phyloP scores from a whole-genome alignment of 306 rosid genomes.

The Arachis stenosperma region DNA sequence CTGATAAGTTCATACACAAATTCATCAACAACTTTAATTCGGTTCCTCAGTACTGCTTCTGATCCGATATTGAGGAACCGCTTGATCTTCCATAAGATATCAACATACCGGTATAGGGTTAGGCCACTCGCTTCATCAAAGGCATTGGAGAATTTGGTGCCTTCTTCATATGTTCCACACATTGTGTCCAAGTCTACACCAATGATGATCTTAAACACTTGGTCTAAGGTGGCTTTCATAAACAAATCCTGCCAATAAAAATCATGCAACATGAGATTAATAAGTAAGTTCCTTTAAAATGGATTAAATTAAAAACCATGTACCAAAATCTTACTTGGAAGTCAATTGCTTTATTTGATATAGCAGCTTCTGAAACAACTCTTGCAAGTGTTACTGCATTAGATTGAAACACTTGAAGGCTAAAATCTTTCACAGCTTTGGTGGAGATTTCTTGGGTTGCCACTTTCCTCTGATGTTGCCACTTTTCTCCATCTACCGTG shows the following conservation, averaged over 20 bases:
- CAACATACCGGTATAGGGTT: conserved; percentile 65
- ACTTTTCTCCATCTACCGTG: conserved; percentile 76
- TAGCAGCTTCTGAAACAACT: conserved; percentile 59
- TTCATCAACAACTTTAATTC: conserved; percentile 38
- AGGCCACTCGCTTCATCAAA: conserved; percentile 68
- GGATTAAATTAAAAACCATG: neutral
- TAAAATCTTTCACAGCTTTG: conserved; percentile 62
- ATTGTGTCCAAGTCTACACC: conserved; percentile 74
- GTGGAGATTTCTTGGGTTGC: conserved; percentile 78
- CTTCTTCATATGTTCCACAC: conserved; percentile 81
- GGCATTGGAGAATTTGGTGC: conserved; percentile 57
- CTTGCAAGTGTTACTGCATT: conserved; percentile 68
- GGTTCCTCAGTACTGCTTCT: conserved; percentile 43
- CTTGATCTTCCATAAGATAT: conserved; percentile 73
- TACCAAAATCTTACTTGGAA: conserved; percentile 51
- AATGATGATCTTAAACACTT: conserved; percentile 74
- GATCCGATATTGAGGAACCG: conserved; percentile 51
- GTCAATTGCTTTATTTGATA: conserved; percentile 48
- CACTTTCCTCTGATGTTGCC: conserved; percentile 81
- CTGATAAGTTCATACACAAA: conserved; percentile 34
- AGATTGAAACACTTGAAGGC: conserved; percentile 56
- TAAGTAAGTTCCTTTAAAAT: neutral
- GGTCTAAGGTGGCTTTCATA: conserved; percentile 68
- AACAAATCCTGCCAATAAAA: conserved; percentile 54
- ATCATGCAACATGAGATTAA: conserved; percentile 9